These are phyloP conservation scores for Coniophora puteana DNA, from an alignment of 1,284 basidiomycete species.

Conservation along the genomic window DNA sequence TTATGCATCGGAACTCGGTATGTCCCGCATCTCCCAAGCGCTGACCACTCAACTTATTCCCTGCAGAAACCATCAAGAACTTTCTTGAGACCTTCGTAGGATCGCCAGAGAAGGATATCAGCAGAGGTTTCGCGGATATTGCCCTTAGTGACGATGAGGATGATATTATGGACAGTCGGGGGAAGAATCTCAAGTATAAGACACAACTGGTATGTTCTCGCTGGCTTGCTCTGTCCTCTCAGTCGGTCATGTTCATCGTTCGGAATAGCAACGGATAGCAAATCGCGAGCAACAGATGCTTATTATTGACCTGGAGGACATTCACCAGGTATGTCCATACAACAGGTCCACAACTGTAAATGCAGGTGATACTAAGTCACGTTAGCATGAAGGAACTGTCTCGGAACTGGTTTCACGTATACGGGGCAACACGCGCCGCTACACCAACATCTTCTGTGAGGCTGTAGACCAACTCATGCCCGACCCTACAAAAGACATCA, in stretches of 20 bases:
- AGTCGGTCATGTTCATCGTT: conserved; percentile 14
- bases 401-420: conserved; percentile 74
- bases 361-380: conserved; percentile 5
- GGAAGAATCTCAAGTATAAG: conserved; percentile 78
- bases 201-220: conserved; percentile 69
- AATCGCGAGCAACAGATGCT: conserved; percentile 90
- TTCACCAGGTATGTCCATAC: conserved; percentile 64
- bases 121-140: conserved; percentile 66
- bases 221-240: conserved; percentile 27
- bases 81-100: conserved; percentile 70
- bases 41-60: conserved; percentile 33
- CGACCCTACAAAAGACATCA: conserved; percentile 83
- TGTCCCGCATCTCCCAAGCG: conserved; percentile 6
- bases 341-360: background rate
- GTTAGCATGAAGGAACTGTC: conserved; percentile 66
- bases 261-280: conserved; percentile 85
- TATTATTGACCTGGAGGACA: conserved; percentile 79
- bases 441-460: conserved; percentile 87
- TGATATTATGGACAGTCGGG: conserved; percentile 34
- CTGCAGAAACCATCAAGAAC: conserved; percentile 59
- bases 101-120: conserved; percentile 65
- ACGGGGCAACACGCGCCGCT: conserved; percentile 84
- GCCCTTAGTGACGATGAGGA: conserved; percentile 57
- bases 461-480: conserved; percentile 90
- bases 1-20: conserved; percentile 49